A percentile compares a stretch with the other conserved stretches of the same genome.
These are phyloP conservation scores for Cercospora sesami DNA, from an alignment of 2,329 filamentous ascomycete species.

Conservation along the genomic window DNA sequence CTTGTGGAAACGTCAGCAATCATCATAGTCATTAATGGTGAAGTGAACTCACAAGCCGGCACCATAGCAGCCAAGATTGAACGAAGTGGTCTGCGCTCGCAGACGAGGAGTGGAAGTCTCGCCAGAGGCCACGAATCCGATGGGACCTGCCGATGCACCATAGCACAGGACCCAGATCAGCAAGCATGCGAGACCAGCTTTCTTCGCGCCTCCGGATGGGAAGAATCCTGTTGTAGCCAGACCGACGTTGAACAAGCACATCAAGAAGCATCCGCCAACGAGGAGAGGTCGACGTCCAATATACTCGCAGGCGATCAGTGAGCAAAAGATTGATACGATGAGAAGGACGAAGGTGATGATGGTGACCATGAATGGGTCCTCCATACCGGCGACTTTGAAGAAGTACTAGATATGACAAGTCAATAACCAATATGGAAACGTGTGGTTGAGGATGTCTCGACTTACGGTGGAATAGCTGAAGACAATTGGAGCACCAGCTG, in stretches of 20 bases:
- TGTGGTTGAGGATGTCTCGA: neutral
- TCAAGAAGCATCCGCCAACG: constrained; percentile 21
- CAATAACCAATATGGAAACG: neutral
- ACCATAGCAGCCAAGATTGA: constrained; percentile 14
- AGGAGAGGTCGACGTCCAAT: constrained; percentile 23
- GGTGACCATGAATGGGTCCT: constrained; percentile 23
- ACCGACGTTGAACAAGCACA: constrained; percentile 24
- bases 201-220: constrained; percentile 10
- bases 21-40: neutral
- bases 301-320: constrained; percentile 22
- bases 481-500: constrained; percentile 24
- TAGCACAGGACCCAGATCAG: constrained; percentile 26
- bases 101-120: constrained; percentile 23
- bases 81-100: constrained; percentile 20
- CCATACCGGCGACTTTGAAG: constrained; percentile 24
- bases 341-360: constrained; percentile 43
- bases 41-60: constrained; percentile 18
- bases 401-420: constrained; percentile 17
- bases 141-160: constrained; percentile 24
- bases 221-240: constrained; percentile 20
- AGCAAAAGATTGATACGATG: constrained; percentile 36
- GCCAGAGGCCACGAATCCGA: constrained; percentile 21
- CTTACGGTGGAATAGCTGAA: constrained; percentile 25
- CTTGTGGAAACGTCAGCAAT: neutral
- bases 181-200: constrained; percentile 23